A percentile compares a stretch with the other conserved stretches of the same genome.
phyloP scores from a whole-genome alignment of 805 yeast species.

The Nakazawaea peltata region DNA sequence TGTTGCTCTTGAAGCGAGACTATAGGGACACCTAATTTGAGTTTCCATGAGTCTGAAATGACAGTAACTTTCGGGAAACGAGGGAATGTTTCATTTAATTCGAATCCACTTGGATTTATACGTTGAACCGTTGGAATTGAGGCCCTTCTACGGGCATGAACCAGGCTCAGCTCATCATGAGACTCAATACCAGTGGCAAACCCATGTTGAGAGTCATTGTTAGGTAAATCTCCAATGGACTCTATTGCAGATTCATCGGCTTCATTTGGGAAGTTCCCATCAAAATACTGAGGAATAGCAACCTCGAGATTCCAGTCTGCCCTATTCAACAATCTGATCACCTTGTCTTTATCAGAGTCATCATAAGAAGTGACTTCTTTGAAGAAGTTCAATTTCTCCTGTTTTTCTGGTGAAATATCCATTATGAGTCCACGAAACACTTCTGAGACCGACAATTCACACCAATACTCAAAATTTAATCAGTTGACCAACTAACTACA shows the following conservation, averaged over 20 bases:
- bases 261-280: slow-evolving; percentile 34
- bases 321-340: slow-evolving; percentile 36
- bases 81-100: slow-evolving; percentile 21
- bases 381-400: slow-evolving; percentile 36
- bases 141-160: slow-evolving; percentile 5
- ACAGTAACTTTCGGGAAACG: slow-evolving; percentile 27
- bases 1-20: not conserved
- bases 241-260: slow-evolving; percentile 1
- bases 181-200: slow-evolving; percentile 4
- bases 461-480: too few relatives aligned
- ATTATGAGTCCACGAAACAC: not conserved
- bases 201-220: not conserved
- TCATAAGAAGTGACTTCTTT: slow-evolving; percentile 42
- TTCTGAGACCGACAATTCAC: too few relatives aligned
- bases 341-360: slow-evolving; percentile 36
- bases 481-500: too few relatives aligned
- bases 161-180: not conserved
- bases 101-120: slow-evolving; percentile 13
- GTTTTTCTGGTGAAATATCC: slow-evolving; percentile 24
- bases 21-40: slow-evolving; percentile 19
- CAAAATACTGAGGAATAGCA: slow-evolving; percentile 56
- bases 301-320: slow-evolving; percentile 56
- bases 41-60: slow-evolving; percentile 27
- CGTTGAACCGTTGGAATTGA: slow-evolving; percentile 10
- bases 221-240: not conserved